These are phyloP conservation scores for Scopulariopsis brevicaulis DNA, from an alignment of 2,329 filamentous ascomycete species.

Conservation along the genomic window DNA sequence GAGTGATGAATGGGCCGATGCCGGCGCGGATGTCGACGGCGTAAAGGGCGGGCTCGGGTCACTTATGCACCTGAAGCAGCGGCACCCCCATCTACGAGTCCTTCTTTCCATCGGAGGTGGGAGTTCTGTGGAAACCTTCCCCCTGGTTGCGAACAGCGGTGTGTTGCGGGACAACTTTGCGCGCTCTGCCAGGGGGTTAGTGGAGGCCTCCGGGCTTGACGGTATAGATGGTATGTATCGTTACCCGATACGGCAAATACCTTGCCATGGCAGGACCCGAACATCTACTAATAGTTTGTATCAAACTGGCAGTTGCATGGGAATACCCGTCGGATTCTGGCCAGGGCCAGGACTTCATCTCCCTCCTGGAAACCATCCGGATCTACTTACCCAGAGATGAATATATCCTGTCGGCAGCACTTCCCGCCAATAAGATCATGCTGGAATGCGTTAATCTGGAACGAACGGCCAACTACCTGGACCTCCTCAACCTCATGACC, in stretches of 20 bases:
- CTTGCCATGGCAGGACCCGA: not conserved
- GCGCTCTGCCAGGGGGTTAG: conserved; percentile 51
- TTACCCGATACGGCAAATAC: not conserved
- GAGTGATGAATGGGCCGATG: conserved; percentile 70
- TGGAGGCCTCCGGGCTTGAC: conserved; percentile 53
- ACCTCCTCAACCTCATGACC: conserved; percentile 68
- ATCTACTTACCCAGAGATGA: conserved; percentile 54
- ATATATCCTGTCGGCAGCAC: conserved; percentile 60
- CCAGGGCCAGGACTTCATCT: conserved; percentile 60
- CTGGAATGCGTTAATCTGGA: conserved; percentile 59
- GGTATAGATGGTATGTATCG: conserved; percentile 55
- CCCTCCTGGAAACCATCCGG: conserved; percentile 55
- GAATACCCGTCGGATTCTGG: conserved; percentile 57
- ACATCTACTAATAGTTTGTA: conserved; percentile 6
- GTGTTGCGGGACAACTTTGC: conserved; percentile 58
- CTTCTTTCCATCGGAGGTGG: conserved; percentile 67
- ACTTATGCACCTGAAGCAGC: conserved; percentile 59
- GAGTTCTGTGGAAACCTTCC: conserved; percentile 53
- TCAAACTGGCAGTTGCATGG: conserved; percentile 55
- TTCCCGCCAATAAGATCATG: conserved; percentile 56
- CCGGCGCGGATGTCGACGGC: conserved; percentile 60
- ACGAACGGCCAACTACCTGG: conserved; percentile 52
- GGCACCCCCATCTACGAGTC: conserved; percentile 61
- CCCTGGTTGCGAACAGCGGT: conserved; percentile 51
- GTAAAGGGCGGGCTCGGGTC: conserved; percentile 61